Evolutionary conservation across 257 asterid species (phyloP), one percentile per base, ranked within the genome.

Genomic region (Lavandula angustifolia): DNA sequence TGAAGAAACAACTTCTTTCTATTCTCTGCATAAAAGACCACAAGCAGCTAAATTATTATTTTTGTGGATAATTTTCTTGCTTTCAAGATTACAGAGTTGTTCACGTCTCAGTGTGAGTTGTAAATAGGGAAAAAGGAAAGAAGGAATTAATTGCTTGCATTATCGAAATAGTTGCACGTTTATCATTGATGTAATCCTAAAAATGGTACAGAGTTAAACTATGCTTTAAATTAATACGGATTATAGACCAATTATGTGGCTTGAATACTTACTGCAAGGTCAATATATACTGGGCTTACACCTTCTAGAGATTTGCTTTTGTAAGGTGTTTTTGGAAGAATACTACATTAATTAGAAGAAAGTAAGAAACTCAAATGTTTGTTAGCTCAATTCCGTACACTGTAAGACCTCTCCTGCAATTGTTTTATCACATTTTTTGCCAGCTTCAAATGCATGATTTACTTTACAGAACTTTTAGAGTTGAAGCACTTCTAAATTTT

Each of bases 231-330:
- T 5, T 3, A 37, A 37, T 7, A 37, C 9, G 42, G 42, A 37
- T 37, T 3, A 37, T 8, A 55, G 61, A 16, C 11, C 62, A 55
- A 9, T 13, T 14, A 6, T 13, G 29, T 34, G n/a, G 38, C 37
- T 53, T 12, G 11, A 59, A 41, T 11, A 18, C 52, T 41, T 38
- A 59, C 42, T 54, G 54, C 56, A 54, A 16, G 42, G 4, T 54
- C 9, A 29, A 29, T 12, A 22, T 50, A 18, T 31, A 54, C n/a
- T 8, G 34, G 35, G 12, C 12, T 5, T 31, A 34, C 59, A 56
- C 42, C 33, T 9, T 56, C n/a, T 8, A 9, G 3, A 35, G 34
- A 32, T 37, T 57, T 16, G 9, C 31, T 37, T 22, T 22, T 37
- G 14, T 56, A 18, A 50, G 18, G 33, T 50, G 55, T 6, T 50